Base-by-base conservation (phyloP, 164 flowering plant genomes). In the Umbilicus rupestris region DNA sequence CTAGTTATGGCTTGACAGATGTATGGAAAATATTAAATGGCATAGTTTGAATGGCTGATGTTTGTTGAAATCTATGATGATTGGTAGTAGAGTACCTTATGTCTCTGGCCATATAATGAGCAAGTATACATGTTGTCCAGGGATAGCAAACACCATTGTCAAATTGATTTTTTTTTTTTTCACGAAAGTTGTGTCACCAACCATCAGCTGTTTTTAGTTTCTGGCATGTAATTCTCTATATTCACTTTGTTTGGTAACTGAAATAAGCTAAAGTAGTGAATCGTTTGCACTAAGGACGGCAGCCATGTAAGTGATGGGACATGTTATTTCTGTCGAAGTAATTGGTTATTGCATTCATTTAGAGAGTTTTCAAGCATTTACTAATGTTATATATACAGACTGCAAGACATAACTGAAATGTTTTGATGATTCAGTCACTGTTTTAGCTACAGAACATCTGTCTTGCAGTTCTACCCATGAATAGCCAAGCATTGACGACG, bases 381-480 rank as follows among this genome's bases (percentile, higher is more conserved):
- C 22, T 28, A 4, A 55, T 55, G 31, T 3, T 14, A n/a, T 3
- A 3, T 3, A 28, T 55, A n/a, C 31, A 55, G 11, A 0, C 60
- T 55, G 60, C 60, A 55, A 11, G 17, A 3, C 30, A 8, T 10
- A 2, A 22, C 29, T 24, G 15, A 8, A 52, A 26, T 52, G 60
- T 29, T 55, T 50, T 55, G 19, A 12, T 28, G 33, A 55, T 55
- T 55, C 45, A 3, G 24, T 26, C 35, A 57, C 35, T 55, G 20
- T 14, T 67, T 44, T 22, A 44, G 29, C 45, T 45, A 10, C 42
- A 42, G 35, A 50, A 4, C 12, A 30, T 63, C 22, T 64, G 30
- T 72, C 26, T 71, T 44, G 31, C 82, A 89, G 91, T 78, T 78
- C 70, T 63, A 52, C 79, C 84, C 35, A 85, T 86, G 55, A 83